Conservation (phyloP, 208 protist genomes). For the Trichomonas gallinae region DNA sequence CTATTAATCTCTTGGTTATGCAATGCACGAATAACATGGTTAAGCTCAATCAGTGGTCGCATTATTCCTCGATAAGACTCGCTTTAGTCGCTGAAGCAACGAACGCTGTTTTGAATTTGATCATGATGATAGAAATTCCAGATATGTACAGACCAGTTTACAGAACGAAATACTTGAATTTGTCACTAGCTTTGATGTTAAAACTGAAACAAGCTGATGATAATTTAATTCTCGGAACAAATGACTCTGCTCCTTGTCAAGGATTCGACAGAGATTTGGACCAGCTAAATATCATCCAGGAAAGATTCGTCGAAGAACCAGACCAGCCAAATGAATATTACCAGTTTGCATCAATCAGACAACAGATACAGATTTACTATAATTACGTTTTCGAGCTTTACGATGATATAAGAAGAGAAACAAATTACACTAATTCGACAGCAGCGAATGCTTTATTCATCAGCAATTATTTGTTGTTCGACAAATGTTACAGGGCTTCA, state of each 20-base stretch:
- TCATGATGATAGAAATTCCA: background rate
- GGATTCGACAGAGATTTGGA: background rate
- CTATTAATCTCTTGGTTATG: background rate
- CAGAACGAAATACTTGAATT: too few relatives aligned
- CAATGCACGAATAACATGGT: background rate
- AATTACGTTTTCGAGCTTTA: background rate
- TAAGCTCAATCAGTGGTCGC: background rate
- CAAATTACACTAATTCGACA: background rate
- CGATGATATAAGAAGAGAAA: background rate
- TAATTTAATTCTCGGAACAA: background rate
- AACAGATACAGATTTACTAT: background rate
- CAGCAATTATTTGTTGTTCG: background rate
- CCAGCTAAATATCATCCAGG: background rate
- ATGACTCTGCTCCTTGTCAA: background rate
- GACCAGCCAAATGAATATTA: background rate
- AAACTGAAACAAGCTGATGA: background rate
- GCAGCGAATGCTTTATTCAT: background rate
- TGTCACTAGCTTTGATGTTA: too few relatives aligned
- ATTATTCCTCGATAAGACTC: background rate
- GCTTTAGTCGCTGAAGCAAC: background rate
- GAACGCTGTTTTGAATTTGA: background rate
- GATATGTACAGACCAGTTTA: background rate
- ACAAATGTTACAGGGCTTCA: background rate
- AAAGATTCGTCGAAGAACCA: background rate
- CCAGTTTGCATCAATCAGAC: background rate